Evolutionary conservation across 1,284 basidiomycete species (phyloP), one percentile per base, ranked within the genome.

Genomic region (Hypsizygus ulmarius): DNA sequence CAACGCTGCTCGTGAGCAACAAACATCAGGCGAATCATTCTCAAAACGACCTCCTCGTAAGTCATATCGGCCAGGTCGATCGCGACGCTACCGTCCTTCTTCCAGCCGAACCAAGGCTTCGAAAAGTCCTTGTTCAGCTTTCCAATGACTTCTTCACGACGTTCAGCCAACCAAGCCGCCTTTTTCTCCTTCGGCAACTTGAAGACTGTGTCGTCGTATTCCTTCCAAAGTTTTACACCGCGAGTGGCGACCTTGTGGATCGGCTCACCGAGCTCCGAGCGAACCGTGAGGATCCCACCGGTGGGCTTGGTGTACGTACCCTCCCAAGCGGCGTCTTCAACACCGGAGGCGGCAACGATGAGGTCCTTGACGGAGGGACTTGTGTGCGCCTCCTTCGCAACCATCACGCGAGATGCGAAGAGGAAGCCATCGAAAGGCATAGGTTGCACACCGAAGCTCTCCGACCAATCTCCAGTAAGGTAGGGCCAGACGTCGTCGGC

Each of bases 391-490:
- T 99, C 96, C 74, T 94, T 95, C 53, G 96, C 96, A 36, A 97
- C 91, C 93, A 99, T 97, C 66, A 97, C 93, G 54, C 97, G 88
- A 61, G 88, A 92, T 11, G 88, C 97, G 63, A 96, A 97, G 43
- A 99, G 78, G 73, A 97, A 94, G 51, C 95, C 97, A 60, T 98
- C 96, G 74, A 96, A 97, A 1, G 96, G 96, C 97, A 99, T 99
- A n/a, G 90, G 87, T 69, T 97, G 92, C 37, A 87, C 77, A 50
- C 84, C 86, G 64, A 89, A 97, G 60, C 76, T 72, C 53, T 86
- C 74, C 54, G 91, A 90, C 97, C 96, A 98, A 62, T 97, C 92
- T 62, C 97, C 97, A 45, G 87, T 91, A 45, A 99, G 79, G 73
- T 98, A 99, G 0, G 95, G 95, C 92, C 93, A 99, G 51, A 97